Conservation (phyloP, 208 protist species). For the Trypanosoma cruzi region DNA sequence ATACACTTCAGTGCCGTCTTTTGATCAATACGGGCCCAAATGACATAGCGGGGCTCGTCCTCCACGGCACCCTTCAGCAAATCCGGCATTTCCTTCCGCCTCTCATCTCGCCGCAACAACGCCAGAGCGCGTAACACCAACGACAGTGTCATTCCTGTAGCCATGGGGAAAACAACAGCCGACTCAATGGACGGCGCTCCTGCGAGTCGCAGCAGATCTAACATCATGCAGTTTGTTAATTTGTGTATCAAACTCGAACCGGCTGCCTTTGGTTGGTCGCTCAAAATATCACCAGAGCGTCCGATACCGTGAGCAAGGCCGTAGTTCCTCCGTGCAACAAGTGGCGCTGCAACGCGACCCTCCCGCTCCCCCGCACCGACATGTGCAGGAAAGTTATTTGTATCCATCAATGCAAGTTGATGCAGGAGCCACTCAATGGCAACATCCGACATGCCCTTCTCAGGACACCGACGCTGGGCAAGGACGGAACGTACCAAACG, state of each 20-base stretch:
- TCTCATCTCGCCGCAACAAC: slow-evolving; percentile 27
- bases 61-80: too few relatives aligned
- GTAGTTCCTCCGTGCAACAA: slow-evolving; percentile 91
- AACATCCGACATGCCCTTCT: slow-evolving; percentile 85
- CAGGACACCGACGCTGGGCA: slow-evolving; percentile 89
- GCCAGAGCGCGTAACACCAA: slow-evolving; percentile 76
- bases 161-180: slow-evolving; percentile 93
- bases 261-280: slow-evolving; percentile 97
- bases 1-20: slow-evolving; percentile 98
- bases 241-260: slow-evolving; percentile 95
- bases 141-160: slow-evolving; percentile 96
- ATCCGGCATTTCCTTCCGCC: not conserved
- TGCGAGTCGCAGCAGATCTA: slow-evolving; percentile 72
- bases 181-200: slow-evolving; percentile 46
- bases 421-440: slow-evolving; percentile 90
- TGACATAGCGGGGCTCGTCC: slow-evolving; percentile 72
- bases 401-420: slow-evolving; percentile 96
- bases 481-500: slow-evolving; percentile 57
- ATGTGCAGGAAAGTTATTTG: slow-evolving; percentile 88
- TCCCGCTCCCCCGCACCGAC: slow-evolving; percentile 97
- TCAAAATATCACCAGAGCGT: slow-evolving; percentile 93
- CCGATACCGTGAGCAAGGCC: slow-evolving; percentile 95
- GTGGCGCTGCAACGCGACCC: slow-evolving; percentile 80
- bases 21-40: slow-evolving; percentile 98
- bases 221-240: slow-evolving; percentile 91